These are phyloP conservation scores for Pseudogymnoascus pannorum DNA, from an alignment of 2,329 filamentous ascomycete species.

Conservation along the genomic window DNA sequence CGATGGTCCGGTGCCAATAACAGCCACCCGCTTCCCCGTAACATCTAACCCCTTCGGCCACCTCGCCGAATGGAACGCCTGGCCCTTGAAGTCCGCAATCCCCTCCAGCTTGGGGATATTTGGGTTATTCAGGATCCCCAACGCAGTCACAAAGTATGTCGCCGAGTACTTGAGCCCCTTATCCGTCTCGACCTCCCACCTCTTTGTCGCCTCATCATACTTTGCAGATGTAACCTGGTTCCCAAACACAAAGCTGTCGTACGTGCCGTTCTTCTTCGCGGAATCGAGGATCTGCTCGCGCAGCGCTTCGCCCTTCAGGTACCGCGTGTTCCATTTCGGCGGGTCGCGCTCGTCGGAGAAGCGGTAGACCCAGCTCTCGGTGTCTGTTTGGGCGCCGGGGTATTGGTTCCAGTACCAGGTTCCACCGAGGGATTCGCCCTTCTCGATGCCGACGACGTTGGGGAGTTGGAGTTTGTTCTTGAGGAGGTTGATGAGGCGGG, in stretches of 20 bases:
- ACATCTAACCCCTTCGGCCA: constrained; percentile 46
- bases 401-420: constrained; percentile 21
- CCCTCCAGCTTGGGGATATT: constrained; percentile 33
- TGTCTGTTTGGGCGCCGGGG: constrained; percentile 22
- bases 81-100: constrained; percentile 39
- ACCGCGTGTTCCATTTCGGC: neutral
- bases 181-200: constrained; percentile 16
- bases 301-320: neutral
- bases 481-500: constrained; percentile 10
- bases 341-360: neutral
- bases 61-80: constrained; percentile 44
- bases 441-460: constrained; percentile 9
- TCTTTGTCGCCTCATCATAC: constrained; percentile 10
- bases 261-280: neutral
- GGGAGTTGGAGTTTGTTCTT: constrained; percentile 15
- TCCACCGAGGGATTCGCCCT: constrained; percentile 10
- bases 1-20: constrained; percentile 51
- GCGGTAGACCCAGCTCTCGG: constrained; percentile 16
- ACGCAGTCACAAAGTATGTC: constrained; percentile 17
- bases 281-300: neutral
- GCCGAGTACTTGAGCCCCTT: constrained; percentile 14
- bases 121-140: constrained; percentile 16
- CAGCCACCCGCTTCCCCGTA: constrained; percentile 43
- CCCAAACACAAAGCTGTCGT: constrained; percentile 13
- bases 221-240: constrained; percentile 13